Base-by-base conservation (phyloP, 805 yeast genomes). In the Metschnikowia picachoensis region DNA sequence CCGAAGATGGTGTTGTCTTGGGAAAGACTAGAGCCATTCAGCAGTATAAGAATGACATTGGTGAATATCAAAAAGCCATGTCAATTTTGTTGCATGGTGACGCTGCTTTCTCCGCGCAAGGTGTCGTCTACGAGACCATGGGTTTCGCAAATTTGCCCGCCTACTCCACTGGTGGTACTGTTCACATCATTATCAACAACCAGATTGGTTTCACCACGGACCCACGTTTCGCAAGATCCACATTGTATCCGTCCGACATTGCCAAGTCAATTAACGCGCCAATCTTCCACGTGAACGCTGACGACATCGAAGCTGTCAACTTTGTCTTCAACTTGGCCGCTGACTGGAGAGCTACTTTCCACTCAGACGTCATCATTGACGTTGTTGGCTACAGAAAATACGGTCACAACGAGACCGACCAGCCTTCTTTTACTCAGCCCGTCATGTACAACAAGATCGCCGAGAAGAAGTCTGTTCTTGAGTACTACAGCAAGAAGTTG, bases 121-220 rank as follows among this genome's bases (percentile, higher is more conserved):
- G 99, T 83, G 95, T 94, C 47, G 97, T 94, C 48, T 94, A 94
- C 73, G 99, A 94, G 76, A 92, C 99, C 44, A 83, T 92, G 87
- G 98, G 98, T 48, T 86, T 94, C 73, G 80, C 87, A 60, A 80
- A 82, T 60, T 79, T 94, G 64, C 97, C 97, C 57, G 96, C 94
- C 58, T 94, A 87, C 76, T 80, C 96, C 42, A 91, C 98, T 40
- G 99, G 99, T 76, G 99, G 99, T 78, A 90, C 98, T 43, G 77
- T 94, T 57, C 99, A 94, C 72, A 81, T 94, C 56, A 91, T 94
- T 62, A 90, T 94, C 55, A 94, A 94, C 74, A 94, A 94, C 76
- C 99, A 94, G 80, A 92, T 94, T 68, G 99, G 99, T 70, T 94
- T 94, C 82, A 94, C 99, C 56, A 94, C 99, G 43, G 98, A 94